These are phyloP conservation scores for Dictyostelium brefeldianum DNA, from an alignment of 78 protist species.

Conservation along the genomic window DNA sequence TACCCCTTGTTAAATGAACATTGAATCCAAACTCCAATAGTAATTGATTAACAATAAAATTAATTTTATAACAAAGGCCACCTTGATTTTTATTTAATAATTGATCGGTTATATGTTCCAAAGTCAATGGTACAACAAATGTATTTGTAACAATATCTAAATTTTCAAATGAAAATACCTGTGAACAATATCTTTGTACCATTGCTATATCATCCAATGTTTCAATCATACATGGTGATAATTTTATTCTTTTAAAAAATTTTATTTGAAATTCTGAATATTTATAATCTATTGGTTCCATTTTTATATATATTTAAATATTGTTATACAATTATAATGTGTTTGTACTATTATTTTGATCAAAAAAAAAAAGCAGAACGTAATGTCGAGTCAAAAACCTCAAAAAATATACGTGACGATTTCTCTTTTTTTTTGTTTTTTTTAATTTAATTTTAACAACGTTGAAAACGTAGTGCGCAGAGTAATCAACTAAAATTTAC, in stretches of 20 bases:
- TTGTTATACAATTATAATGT: too few species aligned
- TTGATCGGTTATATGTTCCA: conserved; percentile 5
- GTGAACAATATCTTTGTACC: neutral
- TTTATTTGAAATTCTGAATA: conserved; percentile 5
- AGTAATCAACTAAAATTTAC: too few species aligned
- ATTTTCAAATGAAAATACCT: conserved; percentile 17
- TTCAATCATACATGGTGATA: neutral
- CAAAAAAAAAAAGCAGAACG: too few species aligned
- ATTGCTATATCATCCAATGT: conserved; percentile 18
- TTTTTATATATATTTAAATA: too few species aligned
- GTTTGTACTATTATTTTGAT: too few species aligned
- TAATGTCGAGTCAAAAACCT: too few species aligned
- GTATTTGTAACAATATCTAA: neutral
- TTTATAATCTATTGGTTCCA: too few species aligned
- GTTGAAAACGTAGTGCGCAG: too few species aligned
- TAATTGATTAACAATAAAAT: conserved; percentile 9
- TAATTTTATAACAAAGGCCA: conserved; percentile 39
- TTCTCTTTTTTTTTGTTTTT: too few species aligned
- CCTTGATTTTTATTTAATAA: conserved; percentile 1
- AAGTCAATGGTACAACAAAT: neutral
- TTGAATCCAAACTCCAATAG: conserved; percentile 12
- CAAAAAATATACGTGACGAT: too few species aligned
- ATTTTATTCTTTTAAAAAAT: neutral
- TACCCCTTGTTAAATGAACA: neutral
- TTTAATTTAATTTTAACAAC: too few species aligned